These are phyloP conservation scores for Pelargonium citronellum DNA, from an alignment of 441 rosid species.

Conservation along the genomic window DNA sequence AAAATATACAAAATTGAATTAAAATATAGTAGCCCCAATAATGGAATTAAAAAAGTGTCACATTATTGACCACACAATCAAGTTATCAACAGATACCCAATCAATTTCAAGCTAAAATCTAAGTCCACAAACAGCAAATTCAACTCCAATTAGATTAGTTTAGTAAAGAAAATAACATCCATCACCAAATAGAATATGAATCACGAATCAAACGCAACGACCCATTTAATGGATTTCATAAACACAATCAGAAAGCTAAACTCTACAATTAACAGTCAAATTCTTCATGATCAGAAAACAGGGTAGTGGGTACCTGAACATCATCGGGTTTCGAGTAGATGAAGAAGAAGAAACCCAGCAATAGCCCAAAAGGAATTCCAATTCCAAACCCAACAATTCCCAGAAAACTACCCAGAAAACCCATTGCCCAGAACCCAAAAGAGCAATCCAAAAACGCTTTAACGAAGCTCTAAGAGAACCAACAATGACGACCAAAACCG, in stretches of 20 bases:
- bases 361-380: slow-evolving; percentile 47
- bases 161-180: too few relatives aligned
- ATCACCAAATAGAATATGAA: too few relatives aligned
- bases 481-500: background rate
- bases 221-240: background rate
- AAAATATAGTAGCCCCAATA: too few relatives aligned
- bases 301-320: slow-evolving; percentile 34
- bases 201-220: background rate
- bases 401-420: slow-evolving; percentile 27
- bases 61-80: background rate
- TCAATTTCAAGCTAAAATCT: too few relatives aligned
- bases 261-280: background rate
- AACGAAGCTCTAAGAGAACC: background rate
- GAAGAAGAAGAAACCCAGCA: slow-evolving; percentile 57
- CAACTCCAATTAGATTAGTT: too few relatives aligned
- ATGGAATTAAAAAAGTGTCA: background rate
- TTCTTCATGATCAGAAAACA: background rate
- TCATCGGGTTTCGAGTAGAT: slow-evolving; percentile 51
- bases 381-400: slow-evolving; percentile 38
- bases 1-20: background rate
- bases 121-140: too few relatives aligned
- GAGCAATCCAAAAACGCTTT: background rate
- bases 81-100: too few relatives aligned
- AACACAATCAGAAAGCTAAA: background rate
- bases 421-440: slow-evolving; percentile 21